phyloP scores from a whole-genome alignment of 192 early-diverging fungal genomes.

The Coemansia sp. region DNA sequence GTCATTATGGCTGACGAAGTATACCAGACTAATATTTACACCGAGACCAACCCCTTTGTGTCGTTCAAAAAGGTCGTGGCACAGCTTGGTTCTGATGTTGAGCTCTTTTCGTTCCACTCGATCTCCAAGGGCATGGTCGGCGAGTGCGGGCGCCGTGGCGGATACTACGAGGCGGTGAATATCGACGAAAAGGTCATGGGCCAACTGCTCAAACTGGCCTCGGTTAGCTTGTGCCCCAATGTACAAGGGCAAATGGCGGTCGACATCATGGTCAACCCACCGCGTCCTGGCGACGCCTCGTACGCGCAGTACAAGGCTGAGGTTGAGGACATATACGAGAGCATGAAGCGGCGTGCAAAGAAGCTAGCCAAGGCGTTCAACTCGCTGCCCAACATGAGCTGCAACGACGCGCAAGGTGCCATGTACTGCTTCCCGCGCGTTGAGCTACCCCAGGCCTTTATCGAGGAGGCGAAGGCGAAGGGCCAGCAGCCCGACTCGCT shows the following conservation, averaged over 20 bases:
- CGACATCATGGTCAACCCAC: constrained; percentile 91
- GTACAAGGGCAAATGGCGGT: constrained; percentile 95
- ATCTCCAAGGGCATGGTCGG: constrained; percentile 98
- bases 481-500: constrained; percentile 81
- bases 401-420: constrained; percentile 88
- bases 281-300: constrained; percentile 74
- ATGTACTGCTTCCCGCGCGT: constrained; percentile 97
- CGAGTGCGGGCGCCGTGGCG: constrained; percentile 96
- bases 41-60: constrained; percentile 79
- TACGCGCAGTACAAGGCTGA: constrained; percentile 75
- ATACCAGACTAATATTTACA: constrained; percentile 97
- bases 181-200: constrained; percentile 75
- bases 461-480: constrained; percentile 70
- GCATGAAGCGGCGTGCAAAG: constrained; percentile 74
- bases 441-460: constrained; percentile 69
- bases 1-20: constrained; percentile 97
- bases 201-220: constrained; percentile 92
- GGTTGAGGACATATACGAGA: constrained; percentile 72
- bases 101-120: constrained; percentile 95
- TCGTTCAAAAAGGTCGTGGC: constrained; percentile 95
- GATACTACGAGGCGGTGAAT: constrained; percentile 93
- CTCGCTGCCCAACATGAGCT: constrained; percentile 76
- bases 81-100: constrained; percentile 72
- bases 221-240: constrained; percentile 91
- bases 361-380: constrained; percentile 80